Evolutionary conservation across 1,284 basidiomycete genomes (phyloP).

Genomic region (Tausonia pullulans): DNA sequence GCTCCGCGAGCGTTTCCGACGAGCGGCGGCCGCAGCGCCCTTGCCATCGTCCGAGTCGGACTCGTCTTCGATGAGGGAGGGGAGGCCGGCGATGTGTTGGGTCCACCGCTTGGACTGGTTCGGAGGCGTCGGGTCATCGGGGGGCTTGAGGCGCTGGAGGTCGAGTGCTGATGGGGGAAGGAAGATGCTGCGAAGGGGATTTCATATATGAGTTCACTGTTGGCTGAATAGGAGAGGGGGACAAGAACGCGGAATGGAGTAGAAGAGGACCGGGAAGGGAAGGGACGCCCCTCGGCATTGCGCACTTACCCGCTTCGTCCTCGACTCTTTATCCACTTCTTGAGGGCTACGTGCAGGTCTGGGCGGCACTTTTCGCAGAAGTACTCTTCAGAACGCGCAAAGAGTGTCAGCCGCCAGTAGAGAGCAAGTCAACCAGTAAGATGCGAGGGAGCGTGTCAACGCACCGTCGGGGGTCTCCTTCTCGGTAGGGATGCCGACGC

Average conservation of each 20-base stretch:
- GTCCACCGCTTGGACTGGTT: constrained; percentile 35
- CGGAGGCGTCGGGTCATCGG: constrained; percentile 28
- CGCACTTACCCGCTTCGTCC: constrained; percentile 28
- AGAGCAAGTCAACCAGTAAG: neutral
- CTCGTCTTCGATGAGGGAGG: constrained; percentile 1
- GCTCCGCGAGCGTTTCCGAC: too few relatives aligned
- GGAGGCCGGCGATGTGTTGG: constrained; percentile 16
- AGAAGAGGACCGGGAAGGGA: constrained; percentile 11
- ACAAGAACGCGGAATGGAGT: too few relatives aligned
- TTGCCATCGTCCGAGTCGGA: neutral
- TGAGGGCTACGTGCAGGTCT: constrained; percentile 64
- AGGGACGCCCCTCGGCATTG: constrained; percentile 13
- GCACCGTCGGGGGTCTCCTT: constrained; percentile 66
- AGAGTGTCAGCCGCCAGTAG: neutral
- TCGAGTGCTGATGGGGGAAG: constrained; percentile 29
- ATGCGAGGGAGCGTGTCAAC: constrained; percentile 27
- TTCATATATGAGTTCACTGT: too few relatives aligned
- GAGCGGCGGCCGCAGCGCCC: neutral
- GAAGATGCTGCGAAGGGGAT: constrained; percentile 19
- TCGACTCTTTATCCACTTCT: constrained; percentile 46
- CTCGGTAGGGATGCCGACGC: constrained; percentile 85
- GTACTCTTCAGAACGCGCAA: constrained; percentile 40
- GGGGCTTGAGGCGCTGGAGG: constrained; percentile 25
- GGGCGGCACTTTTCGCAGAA: constrained; percentile 91
- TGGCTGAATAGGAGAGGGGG: too few relatives aligned